Base-by-base conservation (phyloP, 768 basidiomycete species). In the Pisolithus orientalis region DNA sequence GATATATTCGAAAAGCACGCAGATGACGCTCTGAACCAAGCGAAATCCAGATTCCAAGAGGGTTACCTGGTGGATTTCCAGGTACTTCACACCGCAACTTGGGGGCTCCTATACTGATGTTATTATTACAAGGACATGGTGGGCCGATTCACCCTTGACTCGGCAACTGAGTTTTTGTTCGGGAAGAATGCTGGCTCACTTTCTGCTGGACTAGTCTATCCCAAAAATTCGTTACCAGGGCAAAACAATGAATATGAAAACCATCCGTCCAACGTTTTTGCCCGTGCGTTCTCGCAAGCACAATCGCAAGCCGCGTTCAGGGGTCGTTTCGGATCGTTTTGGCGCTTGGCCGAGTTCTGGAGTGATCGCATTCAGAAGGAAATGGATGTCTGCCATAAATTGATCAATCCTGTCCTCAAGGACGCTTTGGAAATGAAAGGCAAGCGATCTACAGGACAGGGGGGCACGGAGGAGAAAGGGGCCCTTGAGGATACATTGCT, bases 161-260 rank as follows among this genome's bases (percentile, higher is more conserved):
- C 78, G 0, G 79, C 79, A 0, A 76, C 80, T 0, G 77, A 78
- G 25, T 82, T 83, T 58, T 70, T 82, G 7, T 80, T 80, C 53
- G 78, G 80, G 29, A 61, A 61, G 11, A 60, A 69, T n/a, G 73
- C 73, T 9, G 31, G 69, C 38, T 68, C 67, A 0, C 64, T 75
- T 34, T 62, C 67, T 0, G 72, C 71, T 11, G 71, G 73, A 16
- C 70, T 78, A 38, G 55, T 57, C 29, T 74, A 61, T 54, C 72
- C 66, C 37, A 59, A 50, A 0, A 54, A 55, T 21, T 62, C 51
- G 46, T 62, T 56, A 43, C 56, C 58, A 47, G 65, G 49, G 40
- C 59, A 57, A 57, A 59, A 59, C 28, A 47, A 53, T 16, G 31
- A 53, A 45, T 58, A 68, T 54, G 47, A 61, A 39, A 57, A 60